A percentile compares a stretch with the other conserved stretches of the same genome.
phyloP scores from a whole-genome alignment of 169 alveolate genomes.

The Plasmodium gaboni region DNA sequence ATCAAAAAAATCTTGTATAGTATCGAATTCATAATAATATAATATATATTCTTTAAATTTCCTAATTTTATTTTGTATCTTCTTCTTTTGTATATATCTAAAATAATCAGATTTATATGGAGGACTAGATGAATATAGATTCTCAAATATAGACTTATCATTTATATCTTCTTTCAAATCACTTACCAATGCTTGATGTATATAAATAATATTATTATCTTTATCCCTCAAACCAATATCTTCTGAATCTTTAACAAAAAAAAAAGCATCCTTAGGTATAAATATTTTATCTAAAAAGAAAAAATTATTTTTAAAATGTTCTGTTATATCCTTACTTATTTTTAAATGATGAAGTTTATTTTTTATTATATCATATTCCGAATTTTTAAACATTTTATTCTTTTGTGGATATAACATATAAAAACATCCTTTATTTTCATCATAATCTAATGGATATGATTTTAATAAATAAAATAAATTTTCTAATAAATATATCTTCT shows the following conservation, averaged over 20 bases:
- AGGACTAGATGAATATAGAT: slow-evolving; percentile 18
- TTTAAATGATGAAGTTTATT: slow-evolving; percentile 25
- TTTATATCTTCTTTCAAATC: slow-evolving; percentile 61
- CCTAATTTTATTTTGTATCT: slow-evolving; percentile 71
- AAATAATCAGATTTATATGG: slow-evolving; percentile 42
- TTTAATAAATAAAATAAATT: slow-evolving; percentile 59
- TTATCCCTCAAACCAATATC: slow-evolving; percentile 31
- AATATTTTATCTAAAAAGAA: slow-evolving; percentile 67
- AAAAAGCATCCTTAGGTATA: slow-evolving; percentile 77
- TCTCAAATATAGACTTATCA: slow-evolving; percentile 40
- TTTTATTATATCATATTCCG: slow-evolving; percentile 17
- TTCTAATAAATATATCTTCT: slow-evolving; percentile 50
- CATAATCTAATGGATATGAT: slow-evolving; percentile 74
- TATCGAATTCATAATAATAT: slow-evolving; percentile 42
- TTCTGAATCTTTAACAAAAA: slow-evolving; percentile 57
- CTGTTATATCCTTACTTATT: slow-evolving; percentile 27
- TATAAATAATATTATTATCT: slow-evolving; percentile 13
- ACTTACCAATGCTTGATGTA: slow-evolving; percentile 65
- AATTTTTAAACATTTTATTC: slow-evolving; percentile 48
- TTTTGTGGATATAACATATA: slow-evolving; percentile 71
- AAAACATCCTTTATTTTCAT: slow-evolving; percentile 76
- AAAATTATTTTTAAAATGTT: slow-evolving; percentile 59
- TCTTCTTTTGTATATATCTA: slow-evolving; percentile 59
- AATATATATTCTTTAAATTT: slow-evolving; percentile 66
- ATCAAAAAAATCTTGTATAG: slow-evolving; percentile 68